Evolutionary conservation across 306 rosid genomes (phyloP).

Genomic region (Inga laurina): DNA sequence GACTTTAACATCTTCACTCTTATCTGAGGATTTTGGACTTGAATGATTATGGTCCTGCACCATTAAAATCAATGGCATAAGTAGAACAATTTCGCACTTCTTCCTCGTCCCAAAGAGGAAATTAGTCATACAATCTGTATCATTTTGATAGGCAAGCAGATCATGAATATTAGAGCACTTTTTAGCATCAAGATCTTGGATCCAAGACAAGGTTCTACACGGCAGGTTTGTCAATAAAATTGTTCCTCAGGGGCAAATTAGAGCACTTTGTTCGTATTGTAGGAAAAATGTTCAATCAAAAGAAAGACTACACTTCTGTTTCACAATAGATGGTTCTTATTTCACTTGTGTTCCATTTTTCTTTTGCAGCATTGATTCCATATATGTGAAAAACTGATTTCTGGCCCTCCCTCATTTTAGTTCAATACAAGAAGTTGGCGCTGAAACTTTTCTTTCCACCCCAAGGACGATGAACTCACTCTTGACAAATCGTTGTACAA

Average conservation of each 20-base stretch:
- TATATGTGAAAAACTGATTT: conserved; percentile 4
- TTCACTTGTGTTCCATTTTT: background rate
- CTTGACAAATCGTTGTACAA: background rate
- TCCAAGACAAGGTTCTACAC: too few species aligned
- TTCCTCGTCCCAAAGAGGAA: conserved; percentile 5
- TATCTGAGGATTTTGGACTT: conserved; percentile 44
- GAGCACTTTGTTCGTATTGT: too few species aligned
- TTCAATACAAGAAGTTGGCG: conserved; percentile 1
- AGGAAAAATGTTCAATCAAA: background rate
- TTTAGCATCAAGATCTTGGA: too few species aligned
- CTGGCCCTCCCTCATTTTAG: conserved; percentile 3
- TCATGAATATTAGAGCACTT: background rate
- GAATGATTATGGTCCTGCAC: conserved; percentile 63
- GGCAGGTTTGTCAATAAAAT: too few species aligned
- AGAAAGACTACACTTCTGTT: too few species aligned
- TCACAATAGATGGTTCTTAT: background rate
- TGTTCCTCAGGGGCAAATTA: too few species aligned
- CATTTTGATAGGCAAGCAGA: background rate
- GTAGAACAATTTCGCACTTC: background rate
- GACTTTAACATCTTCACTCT: conserved; percentile 39
- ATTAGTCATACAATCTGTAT: background rate
- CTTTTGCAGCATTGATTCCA: background rate
- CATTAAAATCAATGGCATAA: conserved; percentile 24
- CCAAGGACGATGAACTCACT: conserved; percentile 10
- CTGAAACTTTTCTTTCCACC: background rate